Conservation (phyloP, 2,329 filamentous ascomycete genomes). For the Penicillium sp. region DNA sequence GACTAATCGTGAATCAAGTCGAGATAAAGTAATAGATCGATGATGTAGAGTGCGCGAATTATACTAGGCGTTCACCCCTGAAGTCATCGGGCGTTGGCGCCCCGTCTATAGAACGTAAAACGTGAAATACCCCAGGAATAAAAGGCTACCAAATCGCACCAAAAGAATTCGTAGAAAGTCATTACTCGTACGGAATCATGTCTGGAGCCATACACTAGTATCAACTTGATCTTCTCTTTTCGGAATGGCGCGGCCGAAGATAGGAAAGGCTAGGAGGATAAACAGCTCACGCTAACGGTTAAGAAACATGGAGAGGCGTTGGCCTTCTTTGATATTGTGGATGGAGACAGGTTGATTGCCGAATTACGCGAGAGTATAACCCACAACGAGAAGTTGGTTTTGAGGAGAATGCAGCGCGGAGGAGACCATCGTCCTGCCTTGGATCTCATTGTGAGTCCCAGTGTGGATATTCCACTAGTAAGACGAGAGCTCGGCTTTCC, state of each 20-base stretch:
- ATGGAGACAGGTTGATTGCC: slow-evolving; percentile 23
- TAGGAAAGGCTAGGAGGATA: slow-evolving; percentile 11
- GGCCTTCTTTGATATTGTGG: slow-evolving; percentile 22
- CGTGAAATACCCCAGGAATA: too few species aligned
- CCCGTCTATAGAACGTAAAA: too few species aligned
- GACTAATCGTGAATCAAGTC: too few species aligned
- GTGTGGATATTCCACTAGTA: slow-evolving; percentile 28
- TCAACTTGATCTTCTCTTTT: slow-evolving; percentile 19
- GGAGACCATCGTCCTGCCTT: slow-evolving; percentile 21
- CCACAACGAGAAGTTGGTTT: slow-evolving; percentile 20
- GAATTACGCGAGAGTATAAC: slow-evolving; percentile 25
- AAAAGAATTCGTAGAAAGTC: too few species aligned
- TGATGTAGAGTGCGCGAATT: too few species aligned
- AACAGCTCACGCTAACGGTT: slow-evolving; percentile 16
- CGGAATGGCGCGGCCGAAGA: slow-evolving; percentile 15
- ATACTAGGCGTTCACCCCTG: too few species aligned
- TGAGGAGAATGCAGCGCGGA: slow-evolving; percentile 7
- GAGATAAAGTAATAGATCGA: too few species aligned
- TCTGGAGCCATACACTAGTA: neutral
- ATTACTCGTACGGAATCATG: too few species aligned
- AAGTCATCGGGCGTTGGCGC: too few species aligned
- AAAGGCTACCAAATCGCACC: too few species aligned
- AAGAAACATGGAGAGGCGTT: slow-evolving; percentile 14
- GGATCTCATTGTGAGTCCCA: slow-evolving; percentile 23
- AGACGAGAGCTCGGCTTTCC: neutral